Percentiles rank a stretch among this genome's conserved stretches.
These are phyloP conservation scores for Nepenthes mirabilis DNA, from an alignment of 148 eudicot species.

Conservation along the genomic window DNA sequence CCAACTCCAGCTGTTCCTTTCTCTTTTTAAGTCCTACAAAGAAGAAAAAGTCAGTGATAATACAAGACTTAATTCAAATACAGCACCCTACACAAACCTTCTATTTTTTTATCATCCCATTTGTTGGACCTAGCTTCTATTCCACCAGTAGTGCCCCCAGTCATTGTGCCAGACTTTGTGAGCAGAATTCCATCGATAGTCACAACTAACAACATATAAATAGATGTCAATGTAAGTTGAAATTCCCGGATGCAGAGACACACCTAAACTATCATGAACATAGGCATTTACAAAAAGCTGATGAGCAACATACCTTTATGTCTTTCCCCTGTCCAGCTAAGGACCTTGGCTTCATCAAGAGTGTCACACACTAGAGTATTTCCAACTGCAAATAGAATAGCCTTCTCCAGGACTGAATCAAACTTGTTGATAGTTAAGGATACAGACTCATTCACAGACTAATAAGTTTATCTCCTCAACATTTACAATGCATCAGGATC, in stretches of 20 bases:
- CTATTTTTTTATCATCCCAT: slow-evolving; percentile 94
- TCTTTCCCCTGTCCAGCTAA: slow-evolving; percentile 94
- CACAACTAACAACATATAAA: slow-evolving; percentile 42
- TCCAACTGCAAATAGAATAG: slow-evolving; percentile 89
- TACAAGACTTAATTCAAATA: slow-evolving; percentile 6
- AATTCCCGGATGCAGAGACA: not conserved
- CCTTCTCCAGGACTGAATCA: slow-evolving; percentile 79
- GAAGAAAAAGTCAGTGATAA: slow-evolving; percentile 5
- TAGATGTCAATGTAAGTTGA: not conserved
- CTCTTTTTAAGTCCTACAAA: slow-evolving; percentile 60
- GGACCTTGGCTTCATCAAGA: slow-evolving; percentile 79
- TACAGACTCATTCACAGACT: slow-evolving; percentile 1
- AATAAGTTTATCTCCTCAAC: not conserved
- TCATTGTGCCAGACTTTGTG: slow-evolving; percentile 96
- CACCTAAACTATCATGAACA: not conserved
- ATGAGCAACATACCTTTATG: slow-evolving; percentile 45
- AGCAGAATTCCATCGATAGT: slow-evolving; percentile 86
- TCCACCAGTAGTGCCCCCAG: slow-evolving; percentile 99
- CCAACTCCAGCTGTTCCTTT: slow-evolving; percentile 64
- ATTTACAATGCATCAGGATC: no score
- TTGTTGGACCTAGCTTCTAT: slow-evolving; percentile 97
- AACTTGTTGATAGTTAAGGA: slow-evolving; percentile 65
- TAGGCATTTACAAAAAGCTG: not conserved
- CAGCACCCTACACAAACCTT: slow-evolving; percentile 43
- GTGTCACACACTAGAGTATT: slow-evolving; percentile 94